Evolutionary conservation across 169 alveolate species (phyloP), one percentile per base, ranked within the genome.

Genomic region (Plasmodium billcollinsi): DNA sequence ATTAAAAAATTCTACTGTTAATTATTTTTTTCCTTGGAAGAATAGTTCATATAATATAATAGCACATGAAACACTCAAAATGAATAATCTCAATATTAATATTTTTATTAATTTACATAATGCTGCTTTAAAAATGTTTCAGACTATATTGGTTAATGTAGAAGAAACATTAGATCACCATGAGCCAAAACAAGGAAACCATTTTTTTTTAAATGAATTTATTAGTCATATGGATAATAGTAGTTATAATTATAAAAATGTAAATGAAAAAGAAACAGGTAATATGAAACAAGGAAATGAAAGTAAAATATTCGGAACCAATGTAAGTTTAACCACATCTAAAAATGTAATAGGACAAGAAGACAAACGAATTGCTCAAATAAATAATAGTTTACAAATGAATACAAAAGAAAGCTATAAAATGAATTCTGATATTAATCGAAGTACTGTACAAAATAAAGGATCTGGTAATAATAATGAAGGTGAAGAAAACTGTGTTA

Each of bases 21-120:
- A 86, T 66, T 86, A 86, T 73, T 86, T 86, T 50, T 24, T 24
- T 15, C 61, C 86, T 58, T 86, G 92, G 92, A 71, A 70, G 61
- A 86, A 86, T 72, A 56, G 21, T 1, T 86, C 92, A 0, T 86
- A 86, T 66, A 59, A 86, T 72, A 63, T 86, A 47, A 73, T 86
- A 24, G 92, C 92, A 7, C 76, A 86, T 33, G 88, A 86, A 18
- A 72, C 61, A 18, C 63, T 86, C 2, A 71, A 72, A 72, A 59
- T 62, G 26, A 61, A 86, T 24, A 70, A 50, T 63, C 14, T 86
- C 6, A 86, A 86, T 72, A 50, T 86, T 15, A 75, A 86, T 2
- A 67, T 86, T 11, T 86, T 86, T 49, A 86, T 49, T 20, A 86
- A 71, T 43, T 74, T 86, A 45, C 92, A 86, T 47, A 61, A 72